Base-by-base conservation (phyloP, 1,284 basidiomycete genomes). In the Trametes polyzona region DNA sequence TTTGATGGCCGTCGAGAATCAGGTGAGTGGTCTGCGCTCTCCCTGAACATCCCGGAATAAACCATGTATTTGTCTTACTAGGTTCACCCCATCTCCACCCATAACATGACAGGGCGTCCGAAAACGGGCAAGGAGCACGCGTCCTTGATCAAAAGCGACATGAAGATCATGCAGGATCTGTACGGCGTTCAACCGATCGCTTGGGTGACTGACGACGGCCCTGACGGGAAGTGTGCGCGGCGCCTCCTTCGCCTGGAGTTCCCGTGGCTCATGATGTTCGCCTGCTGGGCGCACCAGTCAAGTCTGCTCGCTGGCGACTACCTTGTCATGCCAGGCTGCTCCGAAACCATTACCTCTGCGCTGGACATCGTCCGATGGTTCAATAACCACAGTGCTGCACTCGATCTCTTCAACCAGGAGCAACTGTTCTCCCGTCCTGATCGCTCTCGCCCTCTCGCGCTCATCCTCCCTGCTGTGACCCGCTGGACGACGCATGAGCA, bases 211-310 rank as follows among this genome's bases (percentile, higher is more conserved):
- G 67, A 69, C 49, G 62, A 65, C 30, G 59, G 65, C 6, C 61
- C 64, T 1, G 66, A 68, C 46, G 62, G 58, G 10, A 61, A 64
- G 29, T 47, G 55, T 12, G 61, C 64, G n/a, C 62, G 63, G 1
- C 10, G 49, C 7, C 49, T 62, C 0, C 52, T 69, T 1, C 21
- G n/a, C 11, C 12, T 23, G 19, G 4, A 26, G 3, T 27, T 57
- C 11, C 55, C 59, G 0, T 62, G 56, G 49, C 41, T 70, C 1
- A 60, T 71, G 10, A 39, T 56, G 0, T 7, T 64, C 2, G 49
- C 67, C 41, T 71, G 69, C 56, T 67, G 71, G 73, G 72, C 67
- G 0, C 74, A 76, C 48, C 74, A 76, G 55, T 60, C 70, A 3
- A 71, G 71, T 49, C 65, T 76, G 1, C 52, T 75, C 32, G 66